Evolutionary conservation across 1,284 basidiomycete genomes (phyloP).

Genomic region (Pyrrhoderma lamaoense): DNA sequence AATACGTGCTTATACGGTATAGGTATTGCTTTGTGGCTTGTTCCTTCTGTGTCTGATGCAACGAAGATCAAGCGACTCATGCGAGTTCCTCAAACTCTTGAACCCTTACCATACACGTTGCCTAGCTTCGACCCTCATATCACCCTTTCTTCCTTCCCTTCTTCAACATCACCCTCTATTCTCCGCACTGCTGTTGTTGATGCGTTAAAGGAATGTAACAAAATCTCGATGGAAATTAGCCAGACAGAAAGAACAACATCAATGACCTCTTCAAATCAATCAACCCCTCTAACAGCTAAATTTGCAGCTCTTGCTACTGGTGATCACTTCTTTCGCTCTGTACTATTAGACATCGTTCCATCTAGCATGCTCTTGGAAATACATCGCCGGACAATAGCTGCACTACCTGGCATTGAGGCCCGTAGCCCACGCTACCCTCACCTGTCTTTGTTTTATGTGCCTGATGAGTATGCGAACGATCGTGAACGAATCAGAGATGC

Average conservation of each 20-base stretch:
- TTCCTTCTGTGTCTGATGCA: conserved; percentile 26
- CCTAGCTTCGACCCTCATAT: conserved; percentile 60
- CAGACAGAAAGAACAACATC: no score
- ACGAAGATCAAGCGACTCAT: conserved; percentile 39
- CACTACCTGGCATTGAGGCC: conserved; percentile 33
- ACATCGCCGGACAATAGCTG: conserved; percentile 42
- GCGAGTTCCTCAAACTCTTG: conserved; percentile 27
- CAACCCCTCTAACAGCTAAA: neutral
- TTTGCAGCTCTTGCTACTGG: conserved; percentile 52
- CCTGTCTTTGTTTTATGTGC: conserved; percentile 63
- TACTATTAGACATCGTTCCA: conserved; percentile 46
- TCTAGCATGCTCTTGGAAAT: conserved; percentile 39
- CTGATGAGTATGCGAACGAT: conserved; percentile 44
- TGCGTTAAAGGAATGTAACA: conserved; percentile 21
- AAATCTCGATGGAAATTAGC: neutral
- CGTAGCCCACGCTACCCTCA: conserved; percentile 55
- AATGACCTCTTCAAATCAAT: neutral
- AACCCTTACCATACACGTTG: conserved; percentile 37
- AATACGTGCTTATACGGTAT: neutral
- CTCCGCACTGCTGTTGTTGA: conserved; percentile 38
- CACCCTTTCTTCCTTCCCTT: conserved; percentile 51
- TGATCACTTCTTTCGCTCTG: conserved; percentile 59
- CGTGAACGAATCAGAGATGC: conserved; percentile 29
- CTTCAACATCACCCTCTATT: conserved; percentile 23
- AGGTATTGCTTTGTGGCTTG: conserved; percentile 17